These are phyloP conservation scores for Brettanomyces sp. DNA, from an alignment of 805 yeast genomes.

Conservation along the genomic window DNA sequence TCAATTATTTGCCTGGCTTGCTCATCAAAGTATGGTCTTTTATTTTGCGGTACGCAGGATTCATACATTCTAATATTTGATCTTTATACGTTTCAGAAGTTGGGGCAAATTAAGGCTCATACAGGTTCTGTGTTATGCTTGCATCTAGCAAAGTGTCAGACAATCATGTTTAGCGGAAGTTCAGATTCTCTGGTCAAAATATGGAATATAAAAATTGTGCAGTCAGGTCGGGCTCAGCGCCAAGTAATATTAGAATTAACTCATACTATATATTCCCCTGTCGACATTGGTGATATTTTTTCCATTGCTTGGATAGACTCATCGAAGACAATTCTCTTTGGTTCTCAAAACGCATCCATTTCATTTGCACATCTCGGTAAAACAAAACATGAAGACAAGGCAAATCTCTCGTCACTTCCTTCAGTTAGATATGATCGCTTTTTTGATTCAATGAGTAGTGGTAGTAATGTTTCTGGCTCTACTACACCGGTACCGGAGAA, in stretches of 20 bases:
- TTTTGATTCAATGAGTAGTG: conserved; percentile 71
- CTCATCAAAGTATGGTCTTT: conserved; percentile 43
- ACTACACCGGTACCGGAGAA: background rate
- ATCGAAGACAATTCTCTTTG: conserved; percentile 60
- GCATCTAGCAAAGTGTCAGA: conserved; percentile 42
- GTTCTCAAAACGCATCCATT: conserved; percentile 87
- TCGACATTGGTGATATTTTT: conserved; percentile 91
- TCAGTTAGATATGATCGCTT: conserved; percentile 70
- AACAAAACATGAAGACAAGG: conserved; percentile 9
- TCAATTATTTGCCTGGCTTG: conserved; percentile 67
- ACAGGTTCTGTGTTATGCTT: conserved; percentile 69
- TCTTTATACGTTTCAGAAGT: conserved; percentile 50
- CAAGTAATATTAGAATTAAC: conserved; percentile 24
- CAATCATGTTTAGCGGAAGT: conserved; percentile 71
- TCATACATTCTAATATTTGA: conserved; percentile 69
- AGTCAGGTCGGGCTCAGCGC: background rate
- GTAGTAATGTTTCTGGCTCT: background rate
- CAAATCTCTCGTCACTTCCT: conserved; percentile 36
- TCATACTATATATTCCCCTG: conserved; percentile 70
- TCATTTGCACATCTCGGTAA: conserved; percentile 51
- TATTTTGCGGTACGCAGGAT: conserved; percentile 89
- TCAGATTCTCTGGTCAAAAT: conserved; percentile 83
- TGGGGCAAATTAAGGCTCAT: conserved; percentile 49
- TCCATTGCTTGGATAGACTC: conserved; percentile 62
- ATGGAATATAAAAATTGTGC: conserved; percentile 51